A percentile compares a stretch with the other conserved stretches of the same genome.
phyloP scores from a whole-genome alignment of 164 flowering plant species.

The Liquidambar formosana region DNA sequence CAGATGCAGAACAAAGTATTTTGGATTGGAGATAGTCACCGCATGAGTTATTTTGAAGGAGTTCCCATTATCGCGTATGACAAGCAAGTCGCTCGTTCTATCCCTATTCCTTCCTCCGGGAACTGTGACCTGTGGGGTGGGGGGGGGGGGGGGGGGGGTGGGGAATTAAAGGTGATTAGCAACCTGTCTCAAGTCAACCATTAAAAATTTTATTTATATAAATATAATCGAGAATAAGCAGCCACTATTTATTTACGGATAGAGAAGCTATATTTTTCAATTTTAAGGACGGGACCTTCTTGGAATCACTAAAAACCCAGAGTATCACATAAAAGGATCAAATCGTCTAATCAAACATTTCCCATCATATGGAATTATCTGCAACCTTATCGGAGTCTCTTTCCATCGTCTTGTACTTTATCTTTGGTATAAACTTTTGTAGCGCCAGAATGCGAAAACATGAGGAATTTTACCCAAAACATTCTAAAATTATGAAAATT shows the following conservation, averaged over 20 bases:
- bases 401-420: background rate
- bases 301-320: too few relatives aligned
- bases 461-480: background rate
- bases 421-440: background rate
- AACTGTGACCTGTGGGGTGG: conserved; percentile 67
- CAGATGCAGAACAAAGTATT: background rate
- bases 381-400: background rate
- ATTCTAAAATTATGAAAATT: background rate
- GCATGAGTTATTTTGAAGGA: conserved; percentile 75
- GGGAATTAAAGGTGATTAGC: background rate
- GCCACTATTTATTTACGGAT: too few relatives aligned
- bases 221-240: background rate
- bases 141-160: too few relatives aligned
- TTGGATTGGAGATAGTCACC: conserved; percentile 35
- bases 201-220: background rate
- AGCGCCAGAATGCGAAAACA: background rate
- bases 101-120: conserved; percentile 83
- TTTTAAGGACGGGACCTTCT: too few relatives aligned
- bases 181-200: background rate
- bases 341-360: background rate
- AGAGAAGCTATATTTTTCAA: too few relatives aligned
- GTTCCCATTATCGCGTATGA: conserved; percentile 75
- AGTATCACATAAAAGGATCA: too few relatives aligned
- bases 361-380: background rate
- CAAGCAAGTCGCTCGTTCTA: conserved; percentile 75